These are phyloP conservation scores for Coemansia sp. DNA, from an alignment of 192 early-diverging fungal species.

Conservation along the genomic window DNA sequence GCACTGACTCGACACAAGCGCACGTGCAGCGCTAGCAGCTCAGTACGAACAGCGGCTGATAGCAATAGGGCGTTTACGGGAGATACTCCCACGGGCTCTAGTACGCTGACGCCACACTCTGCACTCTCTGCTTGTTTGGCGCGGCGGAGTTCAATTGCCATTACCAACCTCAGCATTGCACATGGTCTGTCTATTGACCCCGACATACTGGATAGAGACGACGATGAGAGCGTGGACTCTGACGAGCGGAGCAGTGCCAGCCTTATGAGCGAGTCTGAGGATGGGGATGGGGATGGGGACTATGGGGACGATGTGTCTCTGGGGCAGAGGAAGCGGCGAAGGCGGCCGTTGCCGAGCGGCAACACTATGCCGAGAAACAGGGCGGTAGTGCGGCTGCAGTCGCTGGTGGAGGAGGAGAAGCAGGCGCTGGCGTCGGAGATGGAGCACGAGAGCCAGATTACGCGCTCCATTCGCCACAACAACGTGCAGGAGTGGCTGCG, in stretches of 20 bases:
- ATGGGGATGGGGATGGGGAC: slow-evolving; percentile 6
- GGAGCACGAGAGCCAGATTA: slow-evolving; percentile 54
- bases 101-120: not conserved
- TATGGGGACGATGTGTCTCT: slow-evolving; percentile 17
- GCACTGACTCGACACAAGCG: not conserved
- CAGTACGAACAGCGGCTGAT: not conserved
- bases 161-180: slow-evolving; percentile 20
- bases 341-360: slow-evolving; percentile 16
- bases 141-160: slow-evolving; percentile 32
- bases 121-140: not conserved
- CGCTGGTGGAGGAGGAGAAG: slow-evolving; percentile 45
- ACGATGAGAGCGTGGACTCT: slow-evolving; percentile 22
- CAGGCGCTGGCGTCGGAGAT: slow-evolving; percentile 49
- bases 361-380: slow-evolving; percentile 40
- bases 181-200: slow-evolving; percentile 28
- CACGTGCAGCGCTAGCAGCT: slow-evolving; percentile 1
- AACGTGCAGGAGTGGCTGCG: slow-evolving; percentile 54
- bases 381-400: slow-evolving; percentile 45
- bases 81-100: not conserved
- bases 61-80: not conserved
- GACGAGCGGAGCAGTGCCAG: slow-evolving; percentile 4
- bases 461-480: slow-evolving; percentile 41
- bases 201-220: slow-evolving; percentile 34
- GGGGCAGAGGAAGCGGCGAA: not conserved
- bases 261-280: slow-evolving; percentile 1